Evolutionary conservation across 1,139 yeast genomes (phyloP), one percentile per base, ranked within the genome.

Genomic region (Tardiomyces digboiensis): DNA sequence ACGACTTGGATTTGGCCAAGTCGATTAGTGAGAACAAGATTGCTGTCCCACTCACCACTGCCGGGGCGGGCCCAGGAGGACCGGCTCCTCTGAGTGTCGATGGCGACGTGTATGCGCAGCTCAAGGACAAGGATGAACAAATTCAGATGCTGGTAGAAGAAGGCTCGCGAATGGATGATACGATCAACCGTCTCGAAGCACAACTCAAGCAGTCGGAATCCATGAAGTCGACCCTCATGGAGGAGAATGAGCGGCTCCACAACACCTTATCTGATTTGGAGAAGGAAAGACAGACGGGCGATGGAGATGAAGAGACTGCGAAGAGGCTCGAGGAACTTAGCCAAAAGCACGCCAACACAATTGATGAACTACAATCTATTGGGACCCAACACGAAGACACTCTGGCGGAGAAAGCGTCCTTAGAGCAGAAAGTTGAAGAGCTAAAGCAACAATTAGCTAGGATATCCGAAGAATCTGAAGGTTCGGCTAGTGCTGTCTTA

Each of bases 171-270:
- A 50, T 59, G 56, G 62, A 56, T 38, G 57, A 54, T 29, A 50
- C 55, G 7, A 52, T 60, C 40, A 53, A 52, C 33, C 51, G 49
- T 29, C 52, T 60, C 19, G 60, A 58, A 42, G 59, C 58, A 21
- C 56, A 55, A 50, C 45, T 60, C 49, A 46, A 55, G 23, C 57
- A 64, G 49, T 48, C 60, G 2, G 62, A 57, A 50, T 55, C 49
- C 22, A 42, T 52, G 39, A 60, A 54, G 40, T 46, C 52, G 7
- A 61, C 65, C 2, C 61, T 70, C 16, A 55, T 48, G 14, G 57
- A 56, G 36, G 64, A 60, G 44, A 60, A 60, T 42, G 59, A 54
- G 6, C 54, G 60, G 21, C 51, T 60, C 22, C 61, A 59, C 36
- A n/a, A 33, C 2, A 20, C 37, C n/a, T 19, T 3, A 10, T 19